Base-by-base conservation (phyloP, 1,284 basidiomycete genomes). In the Rhodofomes roseus region DNA sequence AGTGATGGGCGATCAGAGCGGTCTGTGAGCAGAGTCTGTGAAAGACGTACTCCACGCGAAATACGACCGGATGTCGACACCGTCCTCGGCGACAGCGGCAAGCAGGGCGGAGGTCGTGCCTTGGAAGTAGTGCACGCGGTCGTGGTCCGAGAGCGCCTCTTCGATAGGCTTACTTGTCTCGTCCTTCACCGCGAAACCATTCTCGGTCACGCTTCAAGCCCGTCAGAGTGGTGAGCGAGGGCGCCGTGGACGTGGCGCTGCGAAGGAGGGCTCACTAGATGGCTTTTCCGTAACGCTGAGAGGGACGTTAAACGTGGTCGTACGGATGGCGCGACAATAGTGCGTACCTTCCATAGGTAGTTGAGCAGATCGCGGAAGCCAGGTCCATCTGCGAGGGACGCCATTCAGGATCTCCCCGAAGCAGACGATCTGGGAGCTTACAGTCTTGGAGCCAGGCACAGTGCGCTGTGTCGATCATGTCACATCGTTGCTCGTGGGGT, bases 131-230 rank as follows among this genome's bases (percentile, higher is more conserved):
- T 83, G 77, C 37, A 90, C 80, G 12, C 89, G 83, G 63, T 87
- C 86, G 1, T 70, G 68, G 71, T 92, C 90, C 50, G 87, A 77
- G 51, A 85, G 67, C 43, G 86, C 87, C 54, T 86, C 76, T 46
- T 82, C 80, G 4, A 80, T 64, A 0, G 83, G 65, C 68, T 83
- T 78, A 14, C 65, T 68, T 66, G 80, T 75, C 72, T 93, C 90
- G 66, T 84, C 82, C 69, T 86, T 88, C 60, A 86, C 83, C 0
- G 88, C 81, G 68, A 89, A 91, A 0, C 89, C 88, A 69, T 90
- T 89, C 73, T 90, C 86, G 2, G 86, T 89, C 31, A 88, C 80
- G 65, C 83, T 86, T 61, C 1, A 41, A 16, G 50, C 39, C 8
- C 37, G 48, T 51, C 27, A 56, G 46, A 6, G 29, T 8, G 27